Base-by-base conservation (phyloP, 2,329 filamentous ascomycete species). In the Teratosphaeria viscida region DNA sequence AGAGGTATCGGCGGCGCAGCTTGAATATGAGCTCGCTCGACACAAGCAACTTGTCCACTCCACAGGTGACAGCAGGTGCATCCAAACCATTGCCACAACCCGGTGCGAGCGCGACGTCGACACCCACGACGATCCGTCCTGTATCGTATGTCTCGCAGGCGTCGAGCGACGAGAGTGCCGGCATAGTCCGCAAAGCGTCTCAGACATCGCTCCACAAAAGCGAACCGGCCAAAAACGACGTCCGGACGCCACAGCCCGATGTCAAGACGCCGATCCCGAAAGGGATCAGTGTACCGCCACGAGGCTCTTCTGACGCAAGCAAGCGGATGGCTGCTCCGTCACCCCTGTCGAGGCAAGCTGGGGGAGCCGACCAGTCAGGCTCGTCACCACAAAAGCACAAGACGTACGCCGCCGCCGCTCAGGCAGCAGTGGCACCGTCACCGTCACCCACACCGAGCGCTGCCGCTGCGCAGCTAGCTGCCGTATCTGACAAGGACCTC, bases 391-490 rank as follows among this genome's bases (percentile, higher is more conserved):
- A 59, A n/a, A 69, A 67, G 59, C 63, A 65, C 7, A 69, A 66
- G 63, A 69, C 68, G 5, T 71, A 71, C 59, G 70, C 70, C 47
- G 65, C 69, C 11, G 69, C 63, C 19, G 67, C 69, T 6, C 66
- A 68, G 61, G 63, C 69, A 56, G 66, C 61, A 7, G 61, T 66
- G 19, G 34, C 19, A 12, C 26, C 39, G 8, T 35, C 59, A 19
- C 11, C 39, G 14, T 14, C n/a, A 8, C 53, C 60, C 32, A 37
- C 64, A 26, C 72, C 62, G 16, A 92, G 89, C 66, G 85, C 89
- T 54, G 92, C 92, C 23, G 87, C 89, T 14, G 87, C 90, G 73
- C 90, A 95, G 60, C 82, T 97, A 47, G 85, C 89, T 54, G 90
- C 92, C n/a, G 81, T 97, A 59, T 92, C 87, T 62, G 88, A 92